Base-by-base conservation (phyloP, 208 protist genomes). In the Zelonia costaricensis region DNA sequence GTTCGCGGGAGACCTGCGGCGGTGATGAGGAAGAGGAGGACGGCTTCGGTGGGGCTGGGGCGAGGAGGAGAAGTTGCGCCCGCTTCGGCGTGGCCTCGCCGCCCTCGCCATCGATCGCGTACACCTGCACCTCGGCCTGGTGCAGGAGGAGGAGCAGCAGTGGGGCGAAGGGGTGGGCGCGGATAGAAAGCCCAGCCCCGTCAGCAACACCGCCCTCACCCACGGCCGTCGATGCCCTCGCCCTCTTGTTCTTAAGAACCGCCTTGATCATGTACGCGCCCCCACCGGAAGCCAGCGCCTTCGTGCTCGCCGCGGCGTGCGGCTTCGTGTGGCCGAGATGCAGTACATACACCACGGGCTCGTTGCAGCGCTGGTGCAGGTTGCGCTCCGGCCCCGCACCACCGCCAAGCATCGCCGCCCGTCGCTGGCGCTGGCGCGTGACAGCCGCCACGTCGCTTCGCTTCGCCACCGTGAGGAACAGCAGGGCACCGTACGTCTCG, bases 111-210 rank as follows among this genome's bases (percentile, higher is more conserved):
- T 63, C 22, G n/a, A 75, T 18, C 27, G 51, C 55, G 35, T 59
- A 81, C 20, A 81, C 69, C 40, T 74, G 62, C 43, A 81, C 66
- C 22, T 65, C 55, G 1, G 67, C 36, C 6, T 48, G 35, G 33
- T 60, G 57, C 13, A 69, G 53, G 15, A 71, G 27, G 12, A 66
- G 16, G 30, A 76, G 18, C 30, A 81, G 53, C 2, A 81, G 61
- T 7, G 75, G 75, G 6, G 75, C 75, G 1, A 81, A 71, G 9
- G 75, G 75, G 46, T 81, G 69, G 3, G 54, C 75, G 31, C 69
- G 56, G 38, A 81, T 64, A 54, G 57, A 67, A 20, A 60, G 45
- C 6, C n/a, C n/a, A n/a, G 66, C 51, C 20, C 25, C 49, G 15
- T 27, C 30, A 7, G 25, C 25, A 1, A 27, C 33, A 4, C 10